These are phyloP conservation scores for Penicillium sp. DNA, from an alignment of 2,329 filamentous ascomycete species.

Conservation along the genomic window DNA sequence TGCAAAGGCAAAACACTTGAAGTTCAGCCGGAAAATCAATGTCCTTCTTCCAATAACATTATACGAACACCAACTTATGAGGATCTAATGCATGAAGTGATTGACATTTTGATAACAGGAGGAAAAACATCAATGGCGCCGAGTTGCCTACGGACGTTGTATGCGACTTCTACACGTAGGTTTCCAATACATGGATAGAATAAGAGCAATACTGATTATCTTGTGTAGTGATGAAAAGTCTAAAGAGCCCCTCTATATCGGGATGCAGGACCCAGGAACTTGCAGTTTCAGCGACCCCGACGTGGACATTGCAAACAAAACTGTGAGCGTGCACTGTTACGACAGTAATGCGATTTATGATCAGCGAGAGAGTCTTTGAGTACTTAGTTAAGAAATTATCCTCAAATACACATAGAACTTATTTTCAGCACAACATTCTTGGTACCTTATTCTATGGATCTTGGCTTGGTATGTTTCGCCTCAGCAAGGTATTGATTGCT, in stretches of 20 bases:
- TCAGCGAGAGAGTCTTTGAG: background rate
- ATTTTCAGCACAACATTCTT: background rate
- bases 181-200: background rate
- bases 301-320: background rate
- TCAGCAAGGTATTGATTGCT: background rate
- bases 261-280: background rate
- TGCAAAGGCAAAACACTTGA: background rate
- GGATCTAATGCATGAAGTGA: background rate
- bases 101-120: background rate
- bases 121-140: background rate
- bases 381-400: background rate
- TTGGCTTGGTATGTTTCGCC: background rate
- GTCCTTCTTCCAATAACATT: background rate
- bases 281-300: background rate
- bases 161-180: background rate
- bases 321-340: background rate
- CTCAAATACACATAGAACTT: background rate
- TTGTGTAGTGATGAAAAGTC: background rate
- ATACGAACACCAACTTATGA: background rate
- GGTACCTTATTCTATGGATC: background rate
- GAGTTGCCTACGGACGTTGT: background rate
- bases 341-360: background rate
- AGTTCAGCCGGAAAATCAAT: background rate
- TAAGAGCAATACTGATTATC: background rate
- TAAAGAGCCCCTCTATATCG: background rate